Evolutionary conservation across 2,329 filamentous ascomycete species (phyloP).

Genomic region (Botryosphaeria dothidea): DNA sequence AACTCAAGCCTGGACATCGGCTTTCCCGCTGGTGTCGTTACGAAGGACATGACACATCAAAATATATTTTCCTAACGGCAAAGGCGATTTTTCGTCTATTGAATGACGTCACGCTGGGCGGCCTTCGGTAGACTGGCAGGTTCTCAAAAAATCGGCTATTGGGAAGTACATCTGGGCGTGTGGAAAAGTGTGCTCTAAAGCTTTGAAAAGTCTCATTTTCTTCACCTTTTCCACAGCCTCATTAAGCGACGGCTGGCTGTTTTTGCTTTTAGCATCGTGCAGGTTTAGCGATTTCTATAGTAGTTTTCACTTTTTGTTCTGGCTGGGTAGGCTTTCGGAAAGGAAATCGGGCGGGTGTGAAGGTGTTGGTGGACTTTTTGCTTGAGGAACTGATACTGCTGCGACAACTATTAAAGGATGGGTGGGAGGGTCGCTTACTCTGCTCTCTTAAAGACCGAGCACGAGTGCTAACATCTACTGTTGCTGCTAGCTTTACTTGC

Average conservation of each 20-base stretch:
- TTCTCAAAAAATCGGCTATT: conserved; percentile 22
- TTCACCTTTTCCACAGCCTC: conserved; percentile 10
- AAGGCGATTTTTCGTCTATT: conserved; percentile 27
- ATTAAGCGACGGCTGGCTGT: conserved; percentile 11
- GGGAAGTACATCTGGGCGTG: conserved; percentile 15
- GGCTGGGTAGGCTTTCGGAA: conserved; percentile 7
- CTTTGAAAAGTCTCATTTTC: not conserved
- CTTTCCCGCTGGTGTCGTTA: not conserved
- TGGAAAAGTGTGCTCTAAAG: conserved; percentile 10
- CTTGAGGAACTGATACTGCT: conserved; percentile 11
- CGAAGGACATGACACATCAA: conserved; percentile 13
- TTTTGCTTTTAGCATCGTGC: conserved; percentile 12
- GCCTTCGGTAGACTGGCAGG: conserved; percentile 32
- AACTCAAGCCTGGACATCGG: conserved; percentile 3
- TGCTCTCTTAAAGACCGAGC: conserved; percentile 4
- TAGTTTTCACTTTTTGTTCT: not conserved
- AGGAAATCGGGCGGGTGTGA: conserved; percentile 4
- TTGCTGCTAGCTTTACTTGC: conserved; percentile 14
- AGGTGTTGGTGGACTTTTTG: conserved; percentile 9
- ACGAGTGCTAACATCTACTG: conserved; percentile 4
- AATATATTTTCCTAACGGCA: conserved; percentile 12
- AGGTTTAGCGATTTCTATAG: conserved; percentile 8
- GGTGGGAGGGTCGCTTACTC: conserved; percentile 16
- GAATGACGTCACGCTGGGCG: conserved; percentile 35
- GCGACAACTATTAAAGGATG: conserved; percentile 4